Base-by-base conservation (phyloP, 2,329 filamentous ascomycete genomes). In the Trichoderma semiorbis region DNA sequence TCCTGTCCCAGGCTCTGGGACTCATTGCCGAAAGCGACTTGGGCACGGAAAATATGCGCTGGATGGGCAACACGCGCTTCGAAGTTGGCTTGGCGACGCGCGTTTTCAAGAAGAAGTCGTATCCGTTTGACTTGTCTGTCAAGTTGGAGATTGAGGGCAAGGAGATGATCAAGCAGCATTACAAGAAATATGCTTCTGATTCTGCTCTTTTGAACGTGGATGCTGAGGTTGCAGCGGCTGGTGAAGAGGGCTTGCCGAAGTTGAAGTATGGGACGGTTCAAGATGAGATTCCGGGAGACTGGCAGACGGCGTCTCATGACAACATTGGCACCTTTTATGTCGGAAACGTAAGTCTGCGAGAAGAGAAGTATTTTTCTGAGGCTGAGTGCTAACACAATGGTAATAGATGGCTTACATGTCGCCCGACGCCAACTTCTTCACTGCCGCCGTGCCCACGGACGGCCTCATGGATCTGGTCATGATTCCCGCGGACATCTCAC, bases 281-380 rank as follows among this genome's bases (percentile, higher is more conserved):
- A 66, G 93, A 97, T 75, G 86, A 91, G 18, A 80, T 98, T 0
- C 95, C 94, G 0, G 83, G 88, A 2, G 91, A 89, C 60, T 99
- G 96, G 94, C 86, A 92, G 73, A 83, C 92, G 24, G 83, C 92
- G 3, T 89, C 92, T 0, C 88, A 92, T 74, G 90, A 96, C 74
- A 93, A 91, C 34, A 84, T 99, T 70, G 94, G 94, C 61, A 98
- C 93, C 78, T 97, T 99, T 80, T 98, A 97, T 82, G 93, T 91
- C 36, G 96, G 96, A 73, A 99, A 98, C 80, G 90, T 91, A 78
- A 83, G 89, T 84, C 24, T 30, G 24, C n/a, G n/a, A 18, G 3
- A 43, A 32, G 28, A 36, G 5, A 26, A 14, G 0, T 36, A 12
- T 10, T 16, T 6, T 24, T 7, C 18, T 5, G 10, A 5, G 12